A percentile compares a stretch with the other conserved stretches of the same genome.
Conservation (phyloP, 495 filamentous ascomycete genomes). For the Apodospora peruviana region DNA sequence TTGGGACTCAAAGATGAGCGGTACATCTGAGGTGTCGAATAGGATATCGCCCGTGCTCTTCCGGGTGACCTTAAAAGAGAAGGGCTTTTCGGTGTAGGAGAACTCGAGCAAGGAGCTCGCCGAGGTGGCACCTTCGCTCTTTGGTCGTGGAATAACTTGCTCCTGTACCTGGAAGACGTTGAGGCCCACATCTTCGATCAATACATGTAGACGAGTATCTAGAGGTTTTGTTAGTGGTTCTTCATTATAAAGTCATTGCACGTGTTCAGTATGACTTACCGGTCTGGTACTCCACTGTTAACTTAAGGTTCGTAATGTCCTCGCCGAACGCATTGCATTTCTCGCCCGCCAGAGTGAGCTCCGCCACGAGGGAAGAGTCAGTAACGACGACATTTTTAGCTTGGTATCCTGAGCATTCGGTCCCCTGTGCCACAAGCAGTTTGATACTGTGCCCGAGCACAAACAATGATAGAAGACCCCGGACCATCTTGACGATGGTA, state of each 20-base stretch:
- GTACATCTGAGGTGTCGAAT: slow-evolving; percentile 67
- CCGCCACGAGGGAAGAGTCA: slow-evolving; percentile 50
- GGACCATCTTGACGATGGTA: neutral
- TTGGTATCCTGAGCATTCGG: slow-evolving; percentile 64
- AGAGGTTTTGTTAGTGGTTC: slow-evolving; percentile 3
- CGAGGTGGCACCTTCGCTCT: slow-evolving; percentile 12
- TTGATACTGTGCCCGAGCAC: neutral
- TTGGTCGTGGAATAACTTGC: slow-evolving; percentile 60
- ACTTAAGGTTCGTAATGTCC: slow-evolving; percentile 58
- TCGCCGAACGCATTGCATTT: slow-evolving; percentile 64
- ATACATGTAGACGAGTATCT: slow-evolving; percentile 76
- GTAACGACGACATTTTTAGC: slow-evolving; percentile 55
- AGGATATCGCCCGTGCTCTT: slow-evolving; percentile 58
- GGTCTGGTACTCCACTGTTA: slow-evolving; percentile 72
- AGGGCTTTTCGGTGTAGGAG: slow-evolving; percentile 57
- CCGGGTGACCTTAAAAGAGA: slow-evolving; percentile 69
- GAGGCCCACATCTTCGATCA: slow-evolving; percentile 67
- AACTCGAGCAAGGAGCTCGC: slow-evolving; percentile 54
- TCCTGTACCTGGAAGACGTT: slow-evolving; percentile 75
- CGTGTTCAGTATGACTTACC: slow-evolving; percentile 37
- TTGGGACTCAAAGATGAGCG: slow-evolving; percentile 74
- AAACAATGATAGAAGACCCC: neutral
- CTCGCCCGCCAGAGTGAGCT: slow-evolving; percentile 58
- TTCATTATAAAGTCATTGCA: neutral
- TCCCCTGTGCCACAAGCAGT: neutral